These are phyloP conservation scores for Pseudocercospora fuligena DNA, from an alignment of 2,329 filamentous ascomycete species.

Conservation along the genomic window DNA sequence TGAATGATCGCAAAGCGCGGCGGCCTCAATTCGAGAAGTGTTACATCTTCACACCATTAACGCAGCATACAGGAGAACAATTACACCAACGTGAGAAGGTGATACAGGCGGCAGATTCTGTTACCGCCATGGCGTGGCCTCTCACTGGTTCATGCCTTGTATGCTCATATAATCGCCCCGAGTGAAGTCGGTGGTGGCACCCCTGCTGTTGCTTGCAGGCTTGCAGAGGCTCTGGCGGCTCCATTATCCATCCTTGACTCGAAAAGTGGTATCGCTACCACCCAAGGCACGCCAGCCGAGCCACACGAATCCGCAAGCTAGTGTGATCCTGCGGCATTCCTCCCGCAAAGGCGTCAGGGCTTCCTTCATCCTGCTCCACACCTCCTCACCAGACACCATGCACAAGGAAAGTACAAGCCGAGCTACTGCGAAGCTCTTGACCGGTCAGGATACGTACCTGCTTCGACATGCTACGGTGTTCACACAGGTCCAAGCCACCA, in stretches of 20 bases:
- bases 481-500: constrained; percentile 6
- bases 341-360: constrained; percentile 5
- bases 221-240: not conserved
- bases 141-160: not conserved
- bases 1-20: not conserved
- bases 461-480: constrained; percentile 3
- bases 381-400: not conserved
- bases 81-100: not conserved
- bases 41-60: not conserved
- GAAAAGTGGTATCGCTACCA: constrained; percentile 4
- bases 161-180: not conserved
- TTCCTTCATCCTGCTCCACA: not conserved
- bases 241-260: not conserved
- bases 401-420: constrained; percentile 1
- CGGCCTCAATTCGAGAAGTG: constrained; percentile 5
- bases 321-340: constrained; percentile 3
- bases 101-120: not conserved
- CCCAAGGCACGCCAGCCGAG: not conserved
- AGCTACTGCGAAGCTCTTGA: constrained; percentile 12
- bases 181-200: constrained; percentile 8
- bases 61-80: constrained; percentile 5
- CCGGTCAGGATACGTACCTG: constrained; percentile 14
- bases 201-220: constrained; percentile 1
- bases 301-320: not conserved
- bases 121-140: constrained; percentile 11